Evolutionary conservation across 352 stramenopile species (phyloP), one percentile per base, ranked within the genome.

Genomic region (Phytophthora pistaciae): DNA sequence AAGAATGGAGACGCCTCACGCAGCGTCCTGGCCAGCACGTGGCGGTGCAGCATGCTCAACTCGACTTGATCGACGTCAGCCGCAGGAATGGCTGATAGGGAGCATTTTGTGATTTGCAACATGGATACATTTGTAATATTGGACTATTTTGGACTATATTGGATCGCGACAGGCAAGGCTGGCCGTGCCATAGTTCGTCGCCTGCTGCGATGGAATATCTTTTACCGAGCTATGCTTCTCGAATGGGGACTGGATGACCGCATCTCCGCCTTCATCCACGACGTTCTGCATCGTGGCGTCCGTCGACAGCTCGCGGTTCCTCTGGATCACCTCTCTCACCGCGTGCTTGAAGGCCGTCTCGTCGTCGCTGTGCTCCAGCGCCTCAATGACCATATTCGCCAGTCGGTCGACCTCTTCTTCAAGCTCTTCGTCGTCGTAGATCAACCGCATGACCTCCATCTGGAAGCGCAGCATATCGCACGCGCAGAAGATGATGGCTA

Each of bases 1-100:
- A 96, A 96, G 77, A 96, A 96, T 42, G 90, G 88, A 54, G 63
- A 68, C 29, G 90, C 85, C 14, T 72, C 46, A 13, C 89, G 86
- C 58, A 96, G 77, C 56, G 71, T 77, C 54, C 77, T 70, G 64
- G 82, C 81, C 25, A 96, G 57, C 40, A 69, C 79, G 1, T 64
- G 82, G 50, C 87, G 80, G 68, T 88, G 72, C 75, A 91, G 82
- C 52, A 61, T 70, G 48, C 20, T 29, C 18, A n/a, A 36, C 31
- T 36, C 31, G 31, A 36, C 31, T 7, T 36, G 31, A n/a, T 44
- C 20, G n/a, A 27, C 29, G 27, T 25, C 44, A 49, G 21, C 62
- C 62, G 33, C 42, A 68, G 40, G 40, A 63, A 62, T 59, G 64
- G 10, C 9, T 13, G 20, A 60, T 49, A 14, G 31, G 7, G 48